Base-by-base conservation (phyloP, 257 asterid species). In the Anisodus tanguticus region DNA sequence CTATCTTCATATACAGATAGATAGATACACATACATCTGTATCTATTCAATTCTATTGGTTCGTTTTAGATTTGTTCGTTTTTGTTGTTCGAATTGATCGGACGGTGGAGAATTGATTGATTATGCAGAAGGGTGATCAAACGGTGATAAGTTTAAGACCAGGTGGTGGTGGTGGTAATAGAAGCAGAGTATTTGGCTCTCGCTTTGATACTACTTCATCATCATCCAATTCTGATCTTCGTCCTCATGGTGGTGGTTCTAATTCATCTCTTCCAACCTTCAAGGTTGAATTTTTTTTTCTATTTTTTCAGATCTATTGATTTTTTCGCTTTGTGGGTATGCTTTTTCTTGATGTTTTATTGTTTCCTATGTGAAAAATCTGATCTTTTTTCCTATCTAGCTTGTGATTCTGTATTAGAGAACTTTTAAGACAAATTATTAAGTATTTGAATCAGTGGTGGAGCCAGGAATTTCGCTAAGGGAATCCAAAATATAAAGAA, bases 111-210 rank as follows among this genome's bases (percentile, higher is more conserved):
- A 74, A 79, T 85, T 80, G 83, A 79, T 31, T 31, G 45, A 89
- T 82, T 87, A 88, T 90, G 92, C 91, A 90, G 90, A 41, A 41
- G 6, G 85, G 90, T 87, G 91, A 90, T 85, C 91, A 88, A 71
- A 88, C 90, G 83, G 89, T 87, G 70, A 66, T 90, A 82, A 90
- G 91, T 83, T 88, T 90, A 82, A 79, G 92, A 85, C 92, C 92
- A 82, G 92, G 91, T 57, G 92, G 91, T 64, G 92, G 92, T 9
- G 68, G 87, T 15, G 78, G 87, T 62, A 85, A 88, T 54, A 86
- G 88, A 55, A 84, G 88, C 87, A 84, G 89, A 86, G 80, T 86
- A 66, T 83, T 83, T 76, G 88, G 87, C 47, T 88, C 90, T 83
- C 90, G 92, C 71, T 88, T 88, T 17, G 88, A 88, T 9, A 17